These are phyloP conservation scores for Cyberlindnera nakhonratchasimensis DNA, from an alignment of 805 yeast genomes.

Conservation along the genomic window DNA sequence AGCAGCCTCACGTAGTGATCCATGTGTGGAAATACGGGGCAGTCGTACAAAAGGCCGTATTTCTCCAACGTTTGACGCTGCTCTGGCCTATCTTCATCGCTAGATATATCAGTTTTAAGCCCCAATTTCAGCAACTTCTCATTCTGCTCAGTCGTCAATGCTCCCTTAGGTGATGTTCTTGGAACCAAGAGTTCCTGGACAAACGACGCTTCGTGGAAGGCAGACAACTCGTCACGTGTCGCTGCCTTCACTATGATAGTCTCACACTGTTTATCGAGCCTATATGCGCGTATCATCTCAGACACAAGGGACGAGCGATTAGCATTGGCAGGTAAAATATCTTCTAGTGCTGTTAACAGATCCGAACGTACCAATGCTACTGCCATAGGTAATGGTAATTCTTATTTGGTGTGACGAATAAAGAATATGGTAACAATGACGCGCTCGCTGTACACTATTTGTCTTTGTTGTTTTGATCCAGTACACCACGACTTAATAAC, in stretches of 20 bases:
- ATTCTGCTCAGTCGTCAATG: neutral
- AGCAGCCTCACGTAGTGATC: constrained; percentile 44
- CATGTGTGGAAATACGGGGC: constrained; percentile 57
- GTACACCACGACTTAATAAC: too few species aligned
- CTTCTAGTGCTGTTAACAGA: constrained; percentile 24
- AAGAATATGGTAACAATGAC: neutral
- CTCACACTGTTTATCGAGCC: constrained; percentile 30
- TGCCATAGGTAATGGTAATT: neutral
- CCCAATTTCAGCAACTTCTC: neutral
- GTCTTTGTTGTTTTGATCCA: too few species aligned
- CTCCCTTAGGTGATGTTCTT: constrained; percentile 12
- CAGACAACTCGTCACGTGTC: constrained; percentile 35
- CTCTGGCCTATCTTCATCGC: constrained; percentile 10
- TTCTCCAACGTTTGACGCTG: constrained; percentile 21
- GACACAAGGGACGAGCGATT: constrained; percentile 46
- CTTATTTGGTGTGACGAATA: neutral
- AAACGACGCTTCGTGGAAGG: constrained; percentile 48
- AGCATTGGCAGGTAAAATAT: constrained; percentile 49
- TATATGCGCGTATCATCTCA: constrained; percentile 40
- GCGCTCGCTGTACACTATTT: too few species aligned
- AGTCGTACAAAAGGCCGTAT: constrained; percentile 58
- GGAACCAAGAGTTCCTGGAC: constrained; percentile 37
- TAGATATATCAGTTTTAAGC: constrained; percentile 1
- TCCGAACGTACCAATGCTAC: constrained; percentile 10
- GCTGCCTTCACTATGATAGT: constrained; percentile 30